Evolutionary conservation across 129 eudicot genomes (phyloP), one percentile per base, ranked within the genome.

Genomic region (Kitagawia praeruptora): DNA sequence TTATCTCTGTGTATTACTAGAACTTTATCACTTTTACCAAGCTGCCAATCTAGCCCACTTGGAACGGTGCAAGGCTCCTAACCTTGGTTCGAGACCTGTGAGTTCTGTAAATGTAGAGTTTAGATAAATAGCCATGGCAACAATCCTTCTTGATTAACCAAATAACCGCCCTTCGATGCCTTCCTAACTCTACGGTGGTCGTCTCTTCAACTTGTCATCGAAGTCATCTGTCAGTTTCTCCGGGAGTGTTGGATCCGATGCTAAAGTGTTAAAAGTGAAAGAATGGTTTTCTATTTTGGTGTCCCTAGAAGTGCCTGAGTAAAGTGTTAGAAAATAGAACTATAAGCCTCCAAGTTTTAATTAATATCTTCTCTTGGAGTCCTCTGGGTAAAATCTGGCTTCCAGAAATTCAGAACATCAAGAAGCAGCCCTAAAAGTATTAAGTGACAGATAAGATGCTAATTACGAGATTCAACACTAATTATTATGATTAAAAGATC

Each of bases 161-260:
- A 46, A 46, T 85, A 78, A 28, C 88, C 83, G 11, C 83, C 75
- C 44, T 79, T 79, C 79, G 81, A 85, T 11, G 83, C 83, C 75
- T 78, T 85, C 47, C 85, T 63, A 49, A 77, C 81, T 56, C 81
- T 77, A 14, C 72, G 28, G 19, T 85, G 80, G 23, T 79, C 76
- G 2, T 82, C 85, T 76, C 79, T 79, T 66, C 85, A 85, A 82
- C 77, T 75, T 75, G 37, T 85, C n/a, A n/a, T n/a, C 81, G 56
- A 82, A 25, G 42, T 81, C 88, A 72, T 85, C 82, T 18, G 78
- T 78, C 54, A 85, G 9, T 34, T 79, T 80, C 76, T 58, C 79
- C 81, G 54, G 82, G 9, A 74, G 39, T 39, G 49, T 46, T 5
- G 76, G 80, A 79, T 85, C 81, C 81, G 82, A 75, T n/a, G 85